phyloP scores from a whole-genome alignment of 805 yeast genomes.

The Ogataea haglerorum region DNA sequence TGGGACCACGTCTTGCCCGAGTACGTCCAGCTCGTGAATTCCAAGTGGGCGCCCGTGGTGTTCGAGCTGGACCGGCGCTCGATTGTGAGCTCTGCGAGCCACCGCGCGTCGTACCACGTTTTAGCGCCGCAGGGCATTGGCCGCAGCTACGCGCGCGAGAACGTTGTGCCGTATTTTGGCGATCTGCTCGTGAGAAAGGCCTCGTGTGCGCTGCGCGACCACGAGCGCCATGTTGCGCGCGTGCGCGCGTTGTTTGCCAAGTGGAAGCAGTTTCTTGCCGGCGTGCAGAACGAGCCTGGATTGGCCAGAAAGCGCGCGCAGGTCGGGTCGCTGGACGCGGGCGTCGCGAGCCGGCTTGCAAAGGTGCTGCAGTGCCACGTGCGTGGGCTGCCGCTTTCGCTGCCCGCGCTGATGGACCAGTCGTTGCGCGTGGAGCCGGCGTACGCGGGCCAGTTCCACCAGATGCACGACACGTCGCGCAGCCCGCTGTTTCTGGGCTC shows the following conservation, averaged over 20 bases:
- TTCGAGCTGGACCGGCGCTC: conserved; percentile 82
- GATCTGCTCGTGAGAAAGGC: conserved; percentile 61
- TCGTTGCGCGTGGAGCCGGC: conserved; percentile 69
- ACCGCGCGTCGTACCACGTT: conserved; percentile 62
- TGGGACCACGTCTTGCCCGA: conserved; percentile 72
- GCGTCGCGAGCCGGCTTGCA: conserved; percentile 21
- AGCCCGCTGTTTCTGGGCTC: conserved; percentile 61
- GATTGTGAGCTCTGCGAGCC: conserved; percentile 52
- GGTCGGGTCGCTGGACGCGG: conserved; percentile 5
- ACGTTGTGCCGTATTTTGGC: conserved; percentile 87
- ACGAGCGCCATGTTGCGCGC: conserved; percentile 63
- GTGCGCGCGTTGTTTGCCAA: conserved; percentile 70
- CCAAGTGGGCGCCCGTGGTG: conserved; percentile 91
- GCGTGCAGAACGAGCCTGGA: conserved; percentile 41
- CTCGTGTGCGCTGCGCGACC: conserved; percentile 41
- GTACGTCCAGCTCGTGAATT: conserved; percentile 55
- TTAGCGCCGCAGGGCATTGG: conserved; percentile 90
- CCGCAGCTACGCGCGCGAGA: conserved; percentile 64
- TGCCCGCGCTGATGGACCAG: conserved; percentile 55
- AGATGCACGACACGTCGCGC: conserved; percentile 43
- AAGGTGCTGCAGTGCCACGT: conserved; percentile 45
- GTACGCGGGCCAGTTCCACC: conserved; percentile 40
- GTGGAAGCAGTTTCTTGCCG: conserved; percentile 72
- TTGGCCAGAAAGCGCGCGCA: conserved; percentile 1
- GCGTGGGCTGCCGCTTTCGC: conserved; percentile 40